phyloP scores from a whole-genome alignment of 495 filamentous ascomycete species.

The Neurospora tetraspora region DNA sequence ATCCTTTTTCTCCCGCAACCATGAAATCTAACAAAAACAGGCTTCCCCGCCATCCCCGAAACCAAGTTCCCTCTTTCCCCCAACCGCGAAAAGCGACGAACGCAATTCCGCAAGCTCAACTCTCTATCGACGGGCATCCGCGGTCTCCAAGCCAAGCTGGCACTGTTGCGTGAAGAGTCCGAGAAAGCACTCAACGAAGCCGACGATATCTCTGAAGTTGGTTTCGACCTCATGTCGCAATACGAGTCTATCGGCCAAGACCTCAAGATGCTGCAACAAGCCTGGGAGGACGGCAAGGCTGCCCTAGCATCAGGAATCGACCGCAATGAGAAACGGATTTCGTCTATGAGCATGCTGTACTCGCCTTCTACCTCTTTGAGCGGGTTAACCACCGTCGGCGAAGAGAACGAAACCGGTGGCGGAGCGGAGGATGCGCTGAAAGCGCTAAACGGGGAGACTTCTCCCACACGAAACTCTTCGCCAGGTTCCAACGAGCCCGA shows the following conservation, averaged over 20 bases:
- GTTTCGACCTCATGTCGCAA: conserved; percentile 66
- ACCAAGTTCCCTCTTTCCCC: conserved; percentile 63
- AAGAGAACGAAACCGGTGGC: conserved; percentile 34
- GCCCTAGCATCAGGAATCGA: conserved; percentile 67
- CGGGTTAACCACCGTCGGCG: conserved; percentile 74
- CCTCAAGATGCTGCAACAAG: conserved; percentile 69
- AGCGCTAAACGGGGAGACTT: conserved; percentile 59
- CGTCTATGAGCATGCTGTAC: conserved; percentile 56
- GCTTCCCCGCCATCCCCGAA: conserved; percentile 36
- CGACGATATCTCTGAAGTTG: conserved; percentile 63
- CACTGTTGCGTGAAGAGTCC: conserved; percentile 83
- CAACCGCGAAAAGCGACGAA: conserved; percentile 66
- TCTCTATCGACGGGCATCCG: conserved; percentile 84
- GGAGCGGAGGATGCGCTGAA: conserved; percentile 59
- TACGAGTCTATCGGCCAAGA: conserved; percentile 93
- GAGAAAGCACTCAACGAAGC: conserved; percentile 63
- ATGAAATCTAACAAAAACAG: conserved; percentile 9
- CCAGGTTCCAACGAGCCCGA: conserved; percentile 51
- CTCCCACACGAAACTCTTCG: conserved; percentile 20
- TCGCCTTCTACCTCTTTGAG: conserved; percentile 75
- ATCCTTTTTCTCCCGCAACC: too few relatives aligned
- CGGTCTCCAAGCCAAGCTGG: conserved; percentile 89
- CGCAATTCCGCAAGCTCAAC: conserved; percentile 76
- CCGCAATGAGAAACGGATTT: conserved; percentile 56
- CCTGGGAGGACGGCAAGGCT: conserved; percentile 82